These are phyloP conservation scores for Scolecobasidium constrictum DNA, from an alignment of 2,329 filamentous ascomycete species.

Conservation along the genomic window DNA sequence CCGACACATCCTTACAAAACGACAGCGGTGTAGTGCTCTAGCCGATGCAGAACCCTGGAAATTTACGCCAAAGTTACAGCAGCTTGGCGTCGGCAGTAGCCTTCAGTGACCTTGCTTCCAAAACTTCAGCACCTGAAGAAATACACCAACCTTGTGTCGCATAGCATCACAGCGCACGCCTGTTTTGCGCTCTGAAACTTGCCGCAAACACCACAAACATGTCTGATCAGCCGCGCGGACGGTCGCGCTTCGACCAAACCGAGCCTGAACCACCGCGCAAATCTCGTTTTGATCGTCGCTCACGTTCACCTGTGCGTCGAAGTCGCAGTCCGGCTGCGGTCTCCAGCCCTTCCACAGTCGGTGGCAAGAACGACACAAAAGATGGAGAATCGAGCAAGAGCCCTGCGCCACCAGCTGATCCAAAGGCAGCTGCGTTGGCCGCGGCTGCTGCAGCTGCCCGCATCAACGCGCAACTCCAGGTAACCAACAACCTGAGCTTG, in stretches of 20 bases:
- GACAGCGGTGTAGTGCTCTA: no score
- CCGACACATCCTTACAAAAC: not conserved
- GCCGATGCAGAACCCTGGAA: no score
- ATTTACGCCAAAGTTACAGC: no score
- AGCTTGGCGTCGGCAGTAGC: no score
- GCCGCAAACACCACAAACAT: not conserved
- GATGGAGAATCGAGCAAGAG: slow-evolving; percentile 36
- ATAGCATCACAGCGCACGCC: no score
- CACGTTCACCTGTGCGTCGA: slow-evolving; percentile 68
- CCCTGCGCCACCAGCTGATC: slow-evolving; percentile 52
- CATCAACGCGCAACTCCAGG: slow-evolving; percentile 36
- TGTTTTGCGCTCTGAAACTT: no score
- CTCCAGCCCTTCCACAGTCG: slow-evolving; percentile 35
- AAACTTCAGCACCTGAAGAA: no score
- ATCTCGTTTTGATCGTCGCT: slow-evolving; percentile 85
- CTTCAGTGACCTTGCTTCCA: no score
- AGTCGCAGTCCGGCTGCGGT: slow-evolving; percentile 67
- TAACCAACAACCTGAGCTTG: not conserved
- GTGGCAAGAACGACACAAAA: slow-evolving; percentile 26
- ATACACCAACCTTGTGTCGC: no score
- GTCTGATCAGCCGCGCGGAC: slow-evolving; percentile 67
- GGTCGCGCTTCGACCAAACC: slow-evolving; percentile 89
- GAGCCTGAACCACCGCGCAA: slow-evolving; percentile 54
- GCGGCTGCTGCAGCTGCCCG: slow-evolving; percentile 64
- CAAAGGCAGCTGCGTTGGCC: slow-evolving; percentile 39